phyloP scores from a whole-genome alignment of 495 filamentous ascomycete genomes.

The Xylaria intraflava region DNA sequence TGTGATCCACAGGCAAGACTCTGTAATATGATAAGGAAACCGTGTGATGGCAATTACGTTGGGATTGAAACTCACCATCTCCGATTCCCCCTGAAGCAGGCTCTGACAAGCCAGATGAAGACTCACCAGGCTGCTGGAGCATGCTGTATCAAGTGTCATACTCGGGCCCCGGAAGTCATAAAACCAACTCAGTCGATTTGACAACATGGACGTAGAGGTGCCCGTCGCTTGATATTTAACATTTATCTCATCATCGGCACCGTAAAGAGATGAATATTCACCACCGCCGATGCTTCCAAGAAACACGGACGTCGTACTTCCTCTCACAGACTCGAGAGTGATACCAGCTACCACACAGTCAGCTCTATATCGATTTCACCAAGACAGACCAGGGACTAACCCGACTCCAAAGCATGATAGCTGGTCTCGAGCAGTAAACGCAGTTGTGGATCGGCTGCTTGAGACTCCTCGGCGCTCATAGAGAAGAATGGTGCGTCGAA shows the following conservation, averaged over 20 bases:
- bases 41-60: not conserved
- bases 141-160: slow-evolving; percentile 31
- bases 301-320: no score
- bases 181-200: not conserved
- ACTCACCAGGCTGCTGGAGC: slow-evolving; percentile 29
- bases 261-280: no score
- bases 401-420: slow-evolving; percentile 82
- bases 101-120: slow-evolving; percentile 32
- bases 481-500: slow-evolving; percentile 83
- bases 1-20: slow-evolving; percentile 6
- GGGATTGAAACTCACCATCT: slow-evolving; percentile 2
- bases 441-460: slow-evolving; percentile 75
- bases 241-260: no score
- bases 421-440: slow-evolving; percentile 67
- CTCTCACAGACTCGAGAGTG: slow-evolving; percentile 47
- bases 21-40: slow-evolving; percentile 1
- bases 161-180: no score
- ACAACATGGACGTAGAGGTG: not conserved
- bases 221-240: slow-evolving; percentile 1
- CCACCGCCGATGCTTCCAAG: no score
- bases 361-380: slow-evolving; percentile 58
- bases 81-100: no score
- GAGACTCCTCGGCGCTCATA: slow-evolving; percentile 58
- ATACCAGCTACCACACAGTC: slow-evolving; percentile 76
- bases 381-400: slow-evolving; percentile 62